These are phyloP conservation scores for Syzygium malaccense DNA, from an alignment of 441 rosid genomes.

Conservation along the genomic window DNA sequence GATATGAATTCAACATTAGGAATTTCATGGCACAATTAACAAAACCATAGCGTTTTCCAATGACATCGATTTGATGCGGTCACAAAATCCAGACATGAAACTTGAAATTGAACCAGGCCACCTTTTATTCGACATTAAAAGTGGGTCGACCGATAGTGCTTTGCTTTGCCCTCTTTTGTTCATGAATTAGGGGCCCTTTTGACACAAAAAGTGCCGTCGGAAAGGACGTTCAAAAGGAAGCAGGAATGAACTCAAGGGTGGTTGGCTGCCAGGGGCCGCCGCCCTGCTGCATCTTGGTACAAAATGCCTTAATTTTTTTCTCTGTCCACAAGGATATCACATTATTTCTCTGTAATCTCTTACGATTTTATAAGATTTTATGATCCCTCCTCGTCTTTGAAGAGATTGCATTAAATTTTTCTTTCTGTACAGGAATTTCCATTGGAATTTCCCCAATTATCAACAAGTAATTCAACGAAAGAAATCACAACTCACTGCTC, in stretches of 20 bases:
- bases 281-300: not conserved
- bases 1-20: not conserved
- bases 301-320: no score
- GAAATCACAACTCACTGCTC: not conserved
- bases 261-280: not conserved
- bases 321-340: not conserved
- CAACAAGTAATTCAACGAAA: no score
- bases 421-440: no score
- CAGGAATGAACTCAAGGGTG: not conserved
- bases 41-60: no score
- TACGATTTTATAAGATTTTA: no score
- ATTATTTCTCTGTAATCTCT: no score
- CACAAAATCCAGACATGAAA: not conserved
- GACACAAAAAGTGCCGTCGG: no score
- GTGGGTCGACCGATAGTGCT: not conserved
- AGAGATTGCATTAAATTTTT: no score
- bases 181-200: no score
- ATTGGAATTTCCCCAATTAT: not conserved
- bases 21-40: no score
- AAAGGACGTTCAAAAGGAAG: not conserved
- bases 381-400: no score
- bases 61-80: not conserved
- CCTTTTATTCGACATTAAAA: not conserved
- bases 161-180: no score
- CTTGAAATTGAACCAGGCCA: not conserved